Base-by-base conservation (phyloP, 1,284 basidiomycete genomes). In the Neolentinus lepideus region DNA sequence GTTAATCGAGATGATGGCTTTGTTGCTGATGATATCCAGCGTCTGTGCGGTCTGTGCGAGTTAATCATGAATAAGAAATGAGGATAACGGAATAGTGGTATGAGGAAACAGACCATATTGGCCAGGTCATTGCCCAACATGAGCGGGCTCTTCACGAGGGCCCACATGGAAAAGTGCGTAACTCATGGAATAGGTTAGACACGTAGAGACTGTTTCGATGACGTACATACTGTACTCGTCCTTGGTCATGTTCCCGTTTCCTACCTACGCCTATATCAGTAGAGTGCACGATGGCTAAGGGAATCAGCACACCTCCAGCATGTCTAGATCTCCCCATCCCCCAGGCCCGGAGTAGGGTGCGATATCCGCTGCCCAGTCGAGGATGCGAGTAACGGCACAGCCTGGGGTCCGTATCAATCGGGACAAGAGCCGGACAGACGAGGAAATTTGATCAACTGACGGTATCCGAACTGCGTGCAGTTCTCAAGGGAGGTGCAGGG, bases 161-260 rank as follows among this genome's bases (percentile, higher is more conserved):
- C 69, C 74, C 74, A 75, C 70, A 75, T 73, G 1, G 73, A 70
- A 59, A 75, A 75, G 60, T 75, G 74, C 2, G 73, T 71, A 12
- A 70, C 69, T 71, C 48, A 12, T n/a, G 51, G 9, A 21, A 31
- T 14, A 3, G 6, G 22, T 52, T 3, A 52, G 26, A 11, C 8
- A 8, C n/a, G 33, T 29, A 19, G 21, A 8, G n/a, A 24, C n/a
- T n/a, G 22, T 19, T 29, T 3, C 47, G 8, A 22, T 24, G 43
- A 51, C 19, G n/a, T 26, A 45, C 63, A 2, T 46, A 69, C 71
- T 66, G 52, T 74, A 74, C 66, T 75, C 73, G 51, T 73, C 72
- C 54, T 67, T 68, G 0, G 65, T 70, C 73, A 75, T 75, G 11
- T 72, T 73, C 2, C 74, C 73, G 52, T 74, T 74, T 16, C 73